Evolutionary conservation across 805 yeast species (phyloP).

Genomic region (Saturnispora silvae): DNA sequence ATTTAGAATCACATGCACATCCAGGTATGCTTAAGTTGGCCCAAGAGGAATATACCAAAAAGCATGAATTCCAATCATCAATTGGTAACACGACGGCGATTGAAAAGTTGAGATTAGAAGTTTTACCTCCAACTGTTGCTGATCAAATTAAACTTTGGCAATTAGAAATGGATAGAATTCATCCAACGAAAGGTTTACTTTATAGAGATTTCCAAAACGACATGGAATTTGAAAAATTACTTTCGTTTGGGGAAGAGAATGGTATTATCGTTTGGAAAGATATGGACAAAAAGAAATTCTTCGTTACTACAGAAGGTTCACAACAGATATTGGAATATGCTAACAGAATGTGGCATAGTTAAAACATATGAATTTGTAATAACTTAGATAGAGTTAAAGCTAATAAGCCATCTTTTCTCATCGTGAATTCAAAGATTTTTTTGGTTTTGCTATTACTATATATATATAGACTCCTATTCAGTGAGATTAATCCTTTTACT

Average conservation of each 20-base stretch:
- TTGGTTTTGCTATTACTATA: too few species aligned
- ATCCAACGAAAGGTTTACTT: conserved; percentile 74
- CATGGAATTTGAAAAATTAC: conserved; percentile 63
- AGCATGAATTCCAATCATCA: conserved; percentile 50
- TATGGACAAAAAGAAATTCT: conserved; percentile 56
- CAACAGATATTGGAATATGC: conserved; percentile 88
- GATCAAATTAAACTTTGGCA: conserved; percentile 97
- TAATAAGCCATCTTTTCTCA: too few species aligned
- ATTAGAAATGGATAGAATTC: conserved; percentile 84
- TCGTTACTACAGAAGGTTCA: conserved; percentile 81
- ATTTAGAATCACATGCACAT: conserved; percentile 86
- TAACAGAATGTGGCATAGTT: conserved; percentile 37
- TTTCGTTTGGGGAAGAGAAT: conserved; percentile 75
- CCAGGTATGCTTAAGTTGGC: conserved; percentile 76
- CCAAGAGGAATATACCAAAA: conserved; percentile 56
- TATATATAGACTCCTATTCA: too few species aligned
- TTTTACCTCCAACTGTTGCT: conserved; percentile 90
- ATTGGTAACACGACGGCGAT: conserved; percentile 30
- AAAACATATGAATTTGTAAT: too few species aligned
- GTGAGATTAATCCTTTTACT: too few species aligned
- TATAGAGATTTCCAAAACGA: conserved; percentile 76
- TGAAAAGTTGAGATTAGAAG: conserved; percentile 40
- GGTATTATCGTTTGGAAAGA: conserved; percentile 91
- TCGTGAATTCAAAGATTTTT: too few species aligned
- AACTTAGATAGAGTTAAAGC: too few species aligned